phyloP scores from a whole-genome alignment of 139 green algal species.

The Marvania coccoides region DNA sequence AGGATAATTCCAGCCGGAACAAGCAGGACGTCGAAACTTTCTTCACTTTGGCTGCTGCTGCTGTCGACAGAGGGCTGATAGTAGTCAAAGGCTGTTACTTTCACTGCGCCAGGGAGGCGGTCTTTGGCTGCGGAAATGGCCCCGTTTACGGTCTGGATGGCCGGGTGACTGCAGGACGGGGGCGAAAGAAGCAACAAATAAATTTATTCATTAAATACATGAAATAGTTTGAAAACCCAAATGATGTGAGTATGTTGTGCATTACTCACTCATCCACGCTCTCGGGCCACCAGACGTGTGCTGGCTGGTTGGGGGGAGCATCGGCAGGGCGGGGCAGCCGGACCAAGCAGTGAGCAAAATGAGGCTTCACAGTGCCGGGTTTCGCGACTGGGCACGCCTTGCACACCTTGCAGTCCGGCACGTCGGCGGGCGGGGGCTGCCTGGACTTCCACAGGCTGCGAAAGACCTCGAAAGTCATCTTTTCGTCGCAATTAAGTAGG shows the following conservation, averaged over 20 bases:
- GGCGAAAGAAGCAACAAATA: too few species aligned
- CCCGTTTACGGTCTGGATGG: not conserved
- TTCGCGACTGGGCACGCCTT: not conserved
- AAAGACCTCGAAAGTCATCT: too few species aligned
- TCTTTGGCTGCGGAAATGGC: constrained; percentile 12
- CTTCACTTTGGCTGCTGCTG: not conserved
- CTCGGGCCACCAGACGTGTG: not conserved
- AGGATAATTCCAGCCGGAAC: constrained; percentile 13
- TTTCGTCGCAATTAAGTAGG: too few species aligned
- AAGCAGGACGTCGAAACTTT: constrained; percentile 19
- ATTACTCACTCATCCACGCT: not conserved
- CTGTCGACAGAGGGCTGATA: not conserved
- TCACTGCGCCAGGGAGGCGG: constrained; percentile 6
- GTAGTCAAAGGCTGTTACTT: constrained; percentile 35
- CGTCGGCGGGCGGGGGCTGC: too few species aligned
- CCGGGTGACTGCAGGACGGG: not conserved
- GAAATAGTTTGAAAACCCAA: too few species aligned
- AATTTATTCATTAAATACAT: too few species aligned
- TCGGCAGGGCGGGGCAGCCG: not conserved
- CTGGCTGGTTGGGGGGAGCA: not conserved
- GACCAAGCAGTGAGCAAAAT: not conserved
- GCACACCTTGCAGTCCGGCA: not conserved
- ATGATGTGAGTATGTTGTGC: too few species aligned
- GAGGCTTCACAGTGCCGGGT: not conserved
- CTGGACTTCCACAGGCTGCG: too few species aligned